These are phyloP conservation scores for Vitis riparia DNA, from an alignment of 164 flowering plant species.

Conservation along the genomic window DNA sequence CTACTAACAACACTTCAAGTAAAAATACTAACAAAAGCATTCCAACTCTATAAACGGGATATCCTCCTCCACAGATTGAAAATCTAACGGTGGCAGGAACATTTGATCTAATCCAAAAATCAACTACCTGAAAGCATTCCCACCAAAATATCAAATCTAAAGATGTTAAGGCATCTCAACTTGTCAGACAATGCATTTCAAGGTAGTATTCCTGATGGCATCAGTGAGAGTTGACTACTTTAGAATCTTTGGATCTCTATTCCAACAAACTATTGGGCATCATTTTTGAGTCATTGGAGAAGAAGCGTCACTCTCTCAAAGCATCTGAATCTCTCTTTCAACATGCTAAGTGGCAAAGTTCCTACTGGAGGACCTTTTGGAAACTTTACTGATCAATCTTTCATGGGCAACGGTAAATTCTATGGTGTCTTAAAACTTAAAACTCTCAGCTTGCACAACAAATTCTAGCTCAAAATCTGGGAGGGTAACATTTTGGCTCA, in stretches of 20 bases:
- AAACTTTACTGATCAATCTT: conserved; percentile 12
- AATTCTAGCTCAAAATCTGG: too few relatives aligned
- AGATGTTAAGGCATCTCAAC: too few relatives aligned
- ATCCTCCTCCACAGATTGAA: conserved; percentile 9
- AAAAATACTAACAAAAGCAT: too few relatives aligned
- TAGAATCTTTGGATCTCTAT: conserved; percentile 11
- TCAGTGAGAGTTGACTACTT: neutral
- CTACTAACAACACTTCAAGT: too few relatives aligned
- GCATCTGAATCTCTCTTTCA: conserved; percentile 13
- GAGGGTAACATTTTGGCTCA: too few relatives aligned
- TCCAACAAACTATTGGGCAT: conserved; percentile 3
- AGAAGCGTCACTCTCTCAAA: neutral
- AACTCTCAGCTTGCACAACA: too few relatives aligned
- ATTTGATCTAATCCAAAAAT: conserved; percentile 1
- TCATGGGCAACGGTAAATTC: conserved; percentile 8
- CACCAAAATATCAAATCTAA: neutral
- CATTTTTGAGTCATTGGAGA: conserved; percentile 4
- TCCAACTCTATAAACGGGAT: conserved; percentile 2
- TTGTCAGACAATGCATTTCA: too few relatives aligned
- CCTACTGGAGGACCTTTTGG: conserved; percentile 13
- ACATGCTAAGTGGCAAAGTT: conserved; percentile 10
- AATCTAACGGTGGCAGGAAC: neutral
- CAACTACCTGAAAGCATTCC: neutral
- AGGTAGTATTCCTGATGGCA: too few relatives aligned
- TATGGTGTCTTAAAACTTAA: neutral